Base-by-base conservation (phyloP, 306 rosid genomes). In the Cicer chorassanicum region DNA sequence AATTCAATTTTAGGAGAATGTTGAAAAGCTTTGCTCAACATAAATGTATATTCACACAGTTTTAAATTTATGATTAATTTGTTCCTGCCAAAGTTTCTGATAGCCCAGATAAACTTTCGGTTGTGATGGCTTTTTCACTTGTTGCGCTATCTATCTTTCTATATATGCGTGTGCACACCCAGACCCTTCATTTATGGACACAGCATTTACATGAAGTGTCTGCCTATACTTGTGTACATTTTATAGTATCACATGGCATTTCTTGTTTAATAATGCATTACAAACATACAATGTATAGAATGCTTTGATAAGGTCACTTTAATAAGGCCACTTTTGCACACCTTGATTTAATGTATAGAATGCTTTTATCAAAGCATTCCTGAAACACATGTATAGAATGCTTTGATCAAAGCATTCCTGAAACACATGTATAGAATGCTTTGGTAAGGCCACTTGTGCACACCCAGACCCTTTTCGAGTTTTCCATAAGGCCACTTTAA, bases 1-100 rank as follows among this genome's bases (percentile, higher is more conserved):
- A 67, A 38, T 38, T 13, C 49, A 46, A 55, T 53, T 13, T n/a
- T 46, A 46, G 49, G 48, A 19, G 7, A 15, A 38, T 65, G 43
- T 48, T 56, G 44, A 48, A 65, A 24, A 62, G 68, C 76, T 73
- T 43, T 51, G 48, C 50, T 39, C 60, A 69, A 65, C 56, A 73
- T 61, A 68, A 68, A 66, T 61, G 57, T 64, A 42, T 40, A 7
- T 75, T 29, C 38, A 57, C 29, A 50, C 46, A 49, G 69, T 44
- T 76, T 53, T 38, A 40, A 48, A 13, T 65, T 65, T 11, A 1
- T 10, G 64, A 24, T 57, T 50, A 4, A 21, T 18, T 21, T 56
- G 39, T 50, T 50, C 56, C 21, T 14, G 21, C 4, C 16, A 6
- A 14, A 50, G 21, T 50, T 50, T 50, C 66, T 41, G 36, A 63